Percentiles rank a stretch among this genome's conserved stretches.
phyloP scores from a whole-genome alignment of 176 grass and related monocot species.

The Eremochloa ophiuroides region DNA sequence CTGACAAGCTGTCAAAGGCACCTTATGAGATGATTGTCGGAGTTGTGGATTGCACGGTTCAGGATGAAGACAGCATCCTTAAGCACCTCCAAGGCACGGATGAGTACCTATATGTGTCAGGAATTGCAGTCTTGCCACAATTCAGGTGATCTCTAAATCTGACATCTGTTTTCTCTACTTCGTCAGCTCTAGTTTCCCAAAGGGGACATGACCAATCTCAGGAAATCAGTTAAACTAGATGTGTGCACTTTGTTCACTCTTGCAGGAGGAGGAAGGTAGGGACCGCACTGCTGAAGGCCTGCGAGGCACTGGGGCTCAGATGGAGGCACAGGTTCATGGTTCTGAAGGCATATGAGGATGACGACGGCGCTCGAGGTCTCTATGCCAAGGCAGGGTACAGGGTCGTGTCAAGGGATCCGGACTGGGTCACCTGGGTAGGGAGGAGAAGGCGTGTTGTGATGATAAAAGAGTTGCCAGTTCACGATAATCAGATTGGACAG shows the following conservation, averaged over 20 bases:
- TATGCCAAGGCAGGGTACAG: constrained; percentile 71
- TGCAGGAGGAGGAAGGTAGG: constrained; percentile 74
- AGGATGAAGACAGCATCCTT: constrained; percentile 55
- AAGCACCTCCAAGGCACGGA: constrained; percentile 41
- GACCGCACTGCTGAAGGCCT: constrained; percentile 72
- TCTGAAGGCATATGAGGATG: constrained; percentile 76
- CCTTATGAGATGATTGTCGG: constrained; percentile 58
- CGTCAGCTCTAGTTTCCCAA: not conserved
- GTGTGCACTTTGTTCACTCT: not conserved
- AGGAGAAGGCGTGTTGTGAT: constrained; percentile 69
- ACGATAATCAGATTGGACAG: constrained; percentile 1
- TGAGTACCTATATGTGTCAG: constrained; percentile 82
- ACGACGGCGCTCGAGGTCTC: constrained; percentile 46
- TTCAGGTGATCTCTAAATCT: constrained; percentile 60
- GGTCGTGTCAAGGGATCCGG: constrained; percentile 57
- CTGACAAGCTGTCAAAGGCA: not conserved
- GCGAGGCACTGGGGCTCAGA: constrained; percentile 45
- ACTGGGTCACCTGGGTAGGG: constrained; percentile 68
- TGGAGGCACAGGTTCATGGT: constrained; percentile 70
- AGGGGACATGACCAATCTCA: not conserved
- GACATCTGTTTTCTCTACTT: not conserved
- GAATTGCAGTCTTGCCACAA: constrained; percentile 71
- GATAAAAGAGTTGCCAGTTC: constrained; percentile 51
- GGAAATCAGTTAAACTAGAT: not conserved
- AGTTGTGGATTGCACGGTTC: constrained; percentile 71